phyloP scores from a whole-genome alignment of 352 stramenopile genomes.

The Globisporangium mamillatum region DNA sequence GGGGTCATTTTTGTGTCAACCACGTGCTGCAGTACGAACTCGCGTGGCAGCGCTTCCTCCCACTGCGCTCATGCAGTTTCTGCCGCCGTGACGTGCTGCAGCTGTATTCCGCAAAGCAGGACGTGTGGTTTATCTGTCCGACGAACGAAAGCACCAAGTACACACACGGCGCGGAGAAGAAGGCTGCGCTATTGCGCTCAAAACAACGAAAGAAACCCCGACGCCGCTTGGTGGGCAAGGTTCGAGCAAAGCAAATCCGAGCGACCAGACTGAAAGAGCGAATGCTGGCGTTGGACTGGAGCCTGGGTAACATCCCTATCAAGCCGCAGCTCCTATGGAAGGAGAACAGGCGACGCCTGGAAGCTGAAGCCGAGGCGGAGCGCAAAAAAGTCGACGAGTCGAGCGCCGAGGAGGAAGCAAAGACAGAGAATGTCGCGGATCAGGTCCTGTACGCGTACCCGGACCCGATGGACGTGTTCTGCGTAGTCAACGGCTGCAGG shows the following conservation, averaged over 20 bases:
- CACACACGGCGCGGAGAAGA: conserved; percentile 33
- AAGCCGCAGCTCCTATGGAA: conserved; percentile 57
- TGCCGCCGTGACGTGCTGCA: conserved; percentile 45
- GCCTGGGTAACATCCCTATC: conserved; percentile 50
- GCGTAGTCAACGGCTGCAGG: conserved; percentile 31
- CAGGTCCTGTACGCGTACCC: conserved; percentile 12
- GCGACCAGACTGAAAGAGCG: conserved; percentile 43
- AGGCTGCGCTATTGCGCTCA: neutral
- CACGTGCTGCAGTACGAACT: conserved; percentile 53
- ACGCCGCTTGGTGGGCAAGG: conserved; percentile 3
- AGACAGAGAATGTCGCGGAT: conserved; percentile 7
- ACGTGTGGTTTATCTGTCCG: conserved; percentile 63
- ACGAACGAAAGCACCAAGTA: conserved; percentile 19
- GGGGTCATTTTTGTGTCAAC: conserved; percentile 44
- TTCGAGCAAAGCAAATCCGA: conserved; percentile 31
- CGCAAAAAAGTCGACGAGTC: conserved; percentile 3
- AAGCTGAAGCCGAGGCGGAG: conserved; percentile 33
- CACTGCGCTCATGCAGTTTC: conserved; percentile 46
- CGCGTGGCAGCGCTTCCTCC: conserved; percentile 40
- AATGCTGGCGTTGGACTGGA: conserved; percentile 57
- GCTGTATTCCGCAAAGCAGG: conserved; percentile 38
- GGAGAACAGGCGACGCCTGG: conserved; percentile 49
- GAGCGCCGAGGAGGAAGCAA: conserved; percentile 9
- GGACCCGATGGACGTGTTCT: conserved; percentile 52
- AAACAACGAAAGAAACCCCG: neutral